Evolutionary conservation across 75 land plant genomes (phyloP), one percentile per base, ranked within the genome.

Genomic region (Pinus albicaulis): DNA sequence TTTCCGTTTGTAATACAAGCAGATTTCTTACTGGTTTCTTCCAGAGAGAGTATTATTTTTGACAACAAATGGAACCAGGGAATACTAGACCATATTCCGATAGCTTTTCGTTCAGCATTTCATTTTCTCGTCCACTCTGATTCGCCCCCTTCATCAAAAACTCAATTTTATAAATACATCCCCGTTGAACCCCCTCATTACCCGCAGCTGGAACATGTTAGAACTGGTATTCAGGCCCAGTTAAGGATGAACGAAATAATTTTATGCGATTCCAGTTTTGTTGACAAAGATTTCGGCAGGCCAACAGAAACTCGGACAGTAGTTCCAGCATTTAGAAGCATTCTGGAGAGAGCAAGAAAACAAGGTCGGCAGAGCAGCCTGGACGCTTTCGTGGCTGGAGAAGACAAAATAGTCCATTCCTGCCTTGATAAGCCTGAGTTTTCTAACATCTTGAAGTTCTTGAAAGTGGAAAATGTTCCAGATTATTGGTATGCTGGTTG

Each of bases 1-100:
- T 86, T 90, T 36, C 89, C 87, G 4, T 90, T 87, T 76, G 68
- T 90, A 6, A 87, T 90, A 52, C 89, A 87, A 24, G 89, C 92
- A 19, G 92, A 90, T 78, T 90, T 90, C 58, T 5, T 90, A 25
- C 73, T 90, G 12, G 73, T 80, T 15, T 82, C 92, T 10, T 90
- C 92, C 2, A 64, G 92, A 65, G 92, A 86, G 56, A 71, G 82
- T 16, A 80, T 90, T 8, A 81, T 80, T 1, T 61, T 82, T 28
- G 87, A 90, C 38, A 78, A 75, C 79, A 75, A 66, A 23, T 90
- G 87, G 92, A 90, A 90, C 64, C 38, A 80, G 64, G 87, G 89
- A 3, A 90, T 90, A 52, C 85, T 90, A 15, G 63, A 60, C 14
- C 80, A 85, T 63, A 89, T 87, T 58, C 87, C 89, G 15, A 14